Evolutionary conservation across 1,139 yeast genomes (phyloP).

Genomic region (Blastobotrys persicus): DNA sequence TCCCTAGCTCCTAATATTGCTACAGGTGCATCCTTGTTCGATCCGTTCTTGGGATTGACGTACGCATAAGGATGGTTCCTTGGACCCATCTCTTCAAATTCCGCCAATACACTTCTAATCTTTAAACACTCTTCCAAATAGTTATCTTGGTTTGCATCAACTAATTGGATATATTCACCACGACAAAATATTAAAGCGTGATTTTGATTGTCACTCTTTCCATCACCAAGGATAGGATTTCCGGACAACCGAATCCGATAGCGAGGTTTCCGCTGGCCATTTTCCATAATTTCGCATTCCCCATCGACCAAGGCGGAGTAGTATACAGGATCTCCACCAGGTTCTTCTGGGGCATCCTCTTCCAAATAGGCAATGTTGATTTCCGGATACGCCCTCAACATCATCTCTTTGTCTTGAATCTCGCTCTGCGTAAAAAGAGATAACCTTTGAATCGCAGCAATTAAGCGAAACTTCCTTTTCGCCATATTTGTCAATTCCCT

Average conservation of each 20-base stretch:
- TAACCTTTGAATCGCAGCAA: constrained; percentile 71
- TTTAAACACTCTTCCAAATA: constrained; percentile 97
- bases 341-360: constrained; percentile 39
- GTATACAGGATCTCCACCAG: constrained; percentile 94
- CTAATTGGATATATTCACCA: constrained; percentile 96
- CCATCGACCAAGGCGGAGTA: constrained; percentile 97
- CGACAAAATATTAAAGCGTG: constrained; percentile 96
- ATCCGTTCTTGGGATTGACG: constrained; percentile 2
- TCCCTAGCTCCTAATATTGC: constrained; percentile 99
- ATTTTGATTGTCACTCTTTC: constrained; percentile 98
- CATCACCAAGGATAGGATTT: constrained; percentile 98
- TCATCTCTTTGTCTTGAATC: constrained; percentile 51
- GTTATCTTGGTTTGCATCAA: constrained; percentile 98
- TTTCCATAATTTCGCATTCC: constrained; percentile 95
- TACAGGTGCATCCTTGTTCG: constrained; percentile 54
- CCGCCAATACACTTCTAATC: constrained; percentile 95
- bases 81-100: constrained; percentile 85
- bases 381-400: constrained; percentile 62
- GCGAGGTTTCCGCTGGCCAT: constrained; percentile 98
- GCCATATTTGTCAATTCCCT: constrained; percentile 42
- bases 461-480: constrained; percentile 59
- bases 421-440: constrained; percentile 53
- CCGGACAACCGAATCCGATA: constrained; percentile 97
- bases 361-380: constrained; percentile 60
- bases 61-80: constrained; percentile 30